Evolutionary conservation across 768 basidiomycete genomes (phyloP).

Genomic region (Tephrocybe sp.): DNA sequence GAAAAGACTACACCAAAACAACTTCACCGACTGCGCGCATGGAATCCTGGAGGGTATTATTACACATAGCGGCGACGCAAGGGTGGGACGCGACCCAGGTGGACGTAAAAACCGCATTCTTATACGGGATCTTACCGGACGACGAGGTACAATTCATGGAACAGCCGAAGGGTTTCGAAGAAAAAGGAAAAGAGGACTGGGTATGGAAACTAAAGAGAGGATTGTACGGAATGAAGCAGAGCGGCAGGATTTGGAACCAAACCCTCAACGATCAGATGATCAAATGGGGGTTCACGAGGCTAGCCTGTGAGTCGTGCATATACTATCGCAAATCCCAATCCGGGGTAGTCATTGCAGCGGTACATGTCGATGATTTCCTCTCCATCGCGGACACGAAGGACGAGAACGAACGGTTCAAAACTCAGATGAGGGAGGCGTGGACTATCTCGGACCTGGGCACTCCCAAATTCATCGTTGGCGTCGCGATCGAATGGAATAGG

Average conservation of each 20-base stretch:
- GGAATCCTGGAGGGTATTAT: background rate
- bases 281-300: background rate
- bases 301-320: background rate
- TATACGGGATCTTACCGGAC: background rate
- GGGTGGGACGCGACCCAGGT: background rate
- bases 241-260: background rate
- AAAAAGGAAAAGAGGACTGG: background rate
- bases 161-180: background rate
- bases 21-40: background rate
- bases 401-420: background rate
- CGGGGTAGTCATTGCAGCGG: background rate
- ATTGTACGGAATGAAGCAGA: background rate
- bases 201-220: background rate
- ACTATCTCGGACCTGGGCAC: background rate
- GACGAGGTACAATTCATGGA: background rate
- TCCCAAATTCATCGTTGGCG: background rate
- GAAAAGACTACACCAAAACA: background rate
- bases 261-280: background rate
- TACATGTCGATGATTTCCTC: background rate
- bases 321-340: background rate
- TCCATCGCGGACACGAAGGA: background rate
- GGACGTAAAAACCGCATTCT: conserved; percentile 1
- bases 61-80: background rate
- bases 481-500: background rate
- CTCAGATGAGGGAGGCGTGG: background rate